A percentile compares a stretch with the other conserved stretches of the same genome.
These are phyloP conservation scores for Coelastrella sp. DNA, from an alignment of 139 green algal genomes.

Conservation along the genomic window DNA sequence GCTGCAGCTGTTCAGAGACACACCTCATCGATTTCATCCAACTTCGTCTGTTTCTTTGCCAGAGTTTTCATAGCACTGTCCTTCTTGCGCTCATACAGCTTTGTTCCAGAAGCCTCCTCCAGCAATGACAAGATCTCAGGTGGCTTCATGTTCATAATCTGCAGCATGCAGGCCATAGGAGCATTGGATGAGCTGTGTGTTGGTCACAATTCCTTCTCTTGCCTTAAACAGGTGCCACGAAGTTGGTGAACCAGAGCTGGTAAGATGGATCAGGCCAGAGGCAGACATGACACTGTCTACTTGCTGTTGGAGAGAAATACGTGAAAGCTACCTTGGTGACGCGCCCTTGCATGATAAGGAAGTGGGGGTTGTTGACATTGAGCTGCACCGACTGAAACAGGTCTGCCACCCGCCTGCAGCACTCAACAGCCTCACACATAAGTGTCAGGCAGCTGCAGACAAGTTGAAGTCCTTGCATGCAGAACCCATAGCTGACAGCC, in stretches of 20 bases:
- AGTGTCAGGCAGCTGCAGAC: no score
- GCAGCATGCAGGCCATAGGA: background rate
- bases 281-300: no score
- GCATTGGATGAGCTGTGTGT: no score
- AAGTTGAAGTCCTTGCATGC: background rate
- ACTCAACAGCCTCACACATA: background rate
- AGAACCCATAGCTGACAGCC: background rate
- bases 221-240: no score
- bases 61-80: conserved; percentile 88
- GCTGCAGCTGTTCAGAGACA: background rate
- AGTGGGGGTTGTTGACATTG: conserved; percentile 99
- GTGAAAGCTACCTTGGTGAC: conserved; percentile 86
- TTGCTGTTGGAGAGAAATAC: background rate
- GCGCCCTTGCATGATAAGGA: conserved; percentile 99
- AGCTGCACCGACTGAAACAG: conserved; percentile 99
- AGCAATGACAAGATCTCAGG: conserved; percentile 97
- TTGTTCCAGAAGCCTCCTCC: conserved; percentile 96
- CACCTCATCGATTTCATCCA: conserved; percentile 97
- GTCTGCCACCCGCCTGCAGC: conserved; percentile 91
- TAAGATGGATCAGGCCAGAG: no score
- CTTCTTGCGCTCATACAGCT: conserved; percentile 99
- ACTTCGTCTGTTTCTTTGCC: conserved; percentile 95
- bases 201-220: no score
- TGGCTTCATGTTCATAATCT: conserved; percentile 99
- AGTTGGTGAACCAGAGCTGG: no score